A percentile compares a stretch with the other conserved stretches of the same genome.
These are phyloP conservation scores for Dioscorea zingiberensis DNA, from an alignment of 106 monocot genomes.

Conservation along the genomic window DNA sequence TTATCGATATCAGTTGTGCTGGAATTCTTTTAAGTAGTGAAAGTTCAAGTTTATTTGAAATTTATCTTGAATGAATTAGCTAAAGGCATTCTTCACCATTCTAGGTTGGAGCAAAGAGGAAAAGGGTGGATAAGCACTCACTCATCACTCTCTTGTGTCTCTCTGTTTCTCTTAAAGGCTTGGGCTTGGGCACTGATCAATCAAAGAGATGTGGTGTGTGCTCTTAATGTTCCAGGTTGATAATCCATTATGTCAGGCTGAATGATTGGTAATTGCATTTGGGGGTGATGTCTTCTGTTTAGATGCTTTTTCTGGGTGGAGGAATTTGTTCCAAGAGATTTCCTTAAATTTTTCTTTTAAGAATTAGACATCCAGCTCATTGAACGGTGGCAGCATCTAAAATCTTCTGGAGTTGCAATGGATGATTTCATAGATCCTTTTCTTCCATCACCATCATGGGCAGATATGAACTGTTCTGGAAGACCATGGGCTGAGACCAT, in stretches of 20 bases:
- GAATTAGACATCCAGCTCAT: neutral
- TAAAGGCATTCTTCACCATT: too few relatives aligned
- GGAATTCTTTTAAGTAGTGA: too few relatives aligned
- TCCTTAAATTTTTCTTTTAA: neutral
- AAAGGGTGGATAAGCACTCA: too few relatives aligned
- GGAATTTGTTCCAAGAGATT: neutral
- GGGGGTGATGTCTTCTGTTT: neutral
- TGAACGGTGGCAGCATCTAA: too few relatives aligned
- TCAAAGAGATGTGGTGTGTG: neutral
- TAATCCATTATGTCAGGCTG: neutral
- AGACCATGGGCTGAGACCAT: constrained; percentile 21
- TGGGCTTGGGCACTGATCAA: too few relatives aligned
- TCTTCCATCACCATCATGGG: constrained; percentile 43
- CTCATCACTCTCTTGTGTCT: too few relatives aligned
- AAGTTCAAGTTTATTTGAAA: too few relatives aligned
- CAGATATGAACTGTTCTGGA: constrained; percentile 19
- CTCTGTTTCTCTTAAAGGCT: too few relatives aligned
- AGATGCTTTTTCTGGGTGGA: neutral
- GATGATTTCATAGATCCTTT: constrained; percentile 40
- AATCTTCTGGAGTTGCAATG: constrained; percentile 24
- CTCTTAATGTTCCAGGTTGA: neutral
- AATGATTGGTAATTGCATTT: neutral
- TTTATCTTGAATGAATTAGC: too few relatives aligned
- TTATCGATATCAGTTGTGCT: too few relatives aligned
- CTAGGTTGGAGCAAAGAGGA: too few relatives aligned